Conservation (phyloP, 2,329 filamentous ascomycete species). For the Pseudogymnoascus sp. region DNA sequence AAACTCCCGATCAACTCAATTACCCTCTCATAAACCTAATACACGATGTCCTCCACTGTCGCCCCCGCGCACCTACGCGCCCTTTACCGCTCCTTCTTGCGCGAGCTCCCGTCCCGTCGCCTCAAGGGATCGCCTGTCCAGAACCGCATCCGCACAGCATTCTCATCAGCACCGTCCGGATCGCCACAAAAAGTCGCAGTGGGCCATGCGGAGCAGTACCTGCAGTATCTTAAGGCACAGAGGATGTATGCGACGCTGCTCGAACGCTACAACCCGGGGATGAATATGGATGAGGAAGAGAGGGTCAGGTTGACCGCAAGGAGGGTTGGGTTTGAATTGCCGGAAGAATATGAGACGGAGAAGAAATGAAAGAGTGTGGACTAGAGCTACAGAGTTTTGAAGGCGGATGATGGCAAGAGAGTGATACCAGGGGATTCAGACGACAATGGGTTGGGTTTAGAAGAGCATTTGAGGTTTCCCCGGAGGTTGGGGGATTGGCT, state of each 20-base stretch:
- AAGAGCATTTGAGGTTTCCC: background rate
- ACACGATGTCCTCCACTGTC: constrained; percentile 4
- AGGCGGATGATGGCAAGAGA: background rate
- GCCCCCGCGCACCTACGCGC: constrained; percentile 53
- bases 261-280: constrained; percentile 89
- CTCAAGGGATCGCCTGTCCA: constrained; percentile 58
- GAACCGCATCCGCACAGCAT: constrained; percentile 52
- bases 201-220: constrained; percentile 65
- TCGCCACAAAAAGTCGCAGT: constrained; percentile 14
- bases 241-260: constrained; percentile 71
- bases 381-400: background rate
- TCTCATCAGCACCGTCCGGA: constrained; percentile 23
- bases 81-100: constrained; percentile 80
- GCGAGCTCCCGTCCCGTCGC: constrained; percentile 74
- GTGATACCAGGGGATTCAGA: background rate
- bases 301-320: constrained; percentile 74
- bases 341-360: constrained; percentile 46
- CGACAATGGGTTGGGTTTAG: background rate
- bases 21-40: background rate
- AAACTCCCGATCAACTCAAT: background rate
- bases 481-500: background rate
- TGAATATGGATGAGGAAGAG: constrained; percentile 81
- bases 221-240: constrained; percentile 79
- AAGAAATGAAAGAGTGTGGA: constrained; percentile 11
- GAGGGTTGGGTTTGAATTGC: constrained; percentile 85